Percentiles rank a stretch among this genome's conserved stretches.
These are phyloP conservation scores for Deinandra increscens DNA, from an alignment of 129 eudicot genomes.

Conservation along the genomic window DNA sequence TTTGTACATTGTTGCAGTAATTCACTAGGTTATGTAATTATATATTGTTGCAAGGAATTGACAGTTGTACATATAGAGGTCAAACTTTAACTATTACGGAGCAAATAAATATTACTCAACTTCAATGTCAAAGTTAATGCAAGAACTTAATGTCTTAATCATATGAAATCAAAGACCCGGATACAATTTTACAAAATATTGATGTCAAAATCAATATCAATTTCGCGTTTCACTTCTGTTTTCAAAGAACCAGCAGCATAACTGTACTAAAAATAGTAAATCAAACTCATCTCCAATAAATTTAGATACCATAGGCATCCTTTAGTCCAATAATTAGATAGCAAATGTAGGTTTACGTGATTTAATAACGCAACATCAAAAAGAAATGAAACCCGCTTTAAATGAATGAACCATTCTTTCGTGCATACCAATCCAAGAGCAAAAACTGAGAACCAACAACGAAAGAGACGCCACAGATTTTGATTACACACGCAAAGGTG, in stretches of 20 bases:
- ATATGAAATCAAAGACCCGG: background rate
- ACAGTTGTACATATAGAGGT: background rate
- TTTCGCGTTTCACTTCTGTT: background rate
- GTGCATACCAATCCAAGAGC: constrained; percentile 1
- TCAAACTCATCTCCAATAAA: no score
- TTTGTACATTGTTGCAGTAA: background rate
- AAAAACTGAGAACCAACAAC: background rate
- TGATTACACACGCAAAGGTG: background rate
- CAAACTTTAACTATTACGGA: background rate
- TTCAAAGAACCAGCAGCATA: background rate
- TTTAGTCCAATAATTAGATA: background rate
- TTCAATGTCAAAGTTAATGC: background rate
- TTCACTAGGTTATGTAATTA: background rate
- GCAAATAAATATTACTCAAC: background rate
- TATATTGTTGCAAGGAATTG: background rate
- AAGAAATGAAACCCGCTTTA: background rate
- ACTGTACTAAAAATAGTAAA: no score
- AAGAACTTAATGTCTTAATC: background rate
- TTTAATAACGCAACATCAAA: background rate
- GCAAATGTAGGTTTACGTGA: background rate
- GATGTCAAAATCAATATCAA: background rate
- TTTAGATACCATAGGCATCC: background rate
- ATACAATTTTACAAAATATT: background rate
- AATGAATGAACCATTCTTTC: background rate
- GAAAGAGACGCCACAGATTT: background rate